Percentiles rank a stretch among this genome's conserved stretches.
These are phyloP conservation scores for Triticum monococcum DNA, from an alignment of 176 grass and related monocot genomes.

Conservation along the genomic window DNA sequence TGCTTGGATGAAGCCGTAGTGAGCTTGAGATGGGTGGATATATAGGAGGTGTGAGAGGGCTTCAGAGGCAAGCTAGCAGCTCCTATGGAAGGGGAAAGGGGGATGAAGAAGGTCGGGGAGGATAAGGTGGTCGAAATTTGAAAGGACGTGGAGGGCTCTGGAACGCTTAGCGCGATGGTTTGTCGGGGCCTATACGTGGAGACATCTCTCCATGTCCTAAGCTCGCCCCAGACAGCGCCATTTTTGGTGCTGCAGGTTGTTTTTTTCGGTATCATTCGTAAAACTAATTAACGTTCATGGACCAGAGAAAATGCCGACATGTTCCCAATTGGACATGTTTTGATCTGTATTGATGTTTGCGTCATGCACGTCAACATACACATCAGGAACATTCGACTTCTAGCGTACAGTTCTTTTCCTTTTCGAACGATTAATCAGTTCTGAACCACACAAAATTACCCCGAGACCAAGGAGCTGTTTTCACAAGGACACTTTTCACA, in stretches of 20 bases:
- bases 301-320: not conserved
- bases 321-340: too few relatives aligned
- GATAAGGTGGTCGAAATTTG: slow-evolving; percentile 30
- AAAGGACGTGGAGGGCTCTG: slow-evolving; percentile 47
- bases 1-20: not conserved
- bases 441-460: not conserved
- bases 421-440: not conserved
- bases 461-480: not conserved
- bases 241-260: not conserved
- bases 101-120: not conserved
- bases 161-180: not conserved
- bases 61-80: not conserved
- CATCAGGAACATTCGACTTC: not conserved
- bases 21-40: slow-evolving; percentile 2
- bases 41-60: slow-evolving; percentile 13
- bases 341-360: not conserved
- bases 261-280: not conserved
- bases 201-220: not conserved
- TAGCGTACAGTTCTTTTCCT: not conserved
- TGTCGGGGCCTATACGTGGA: slow-evolving; percentile 24
- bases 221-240: not conserved
- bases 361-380: not conserved
- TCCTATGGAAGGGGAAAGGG: not conserved
- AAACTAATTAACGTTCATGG: not conserved
- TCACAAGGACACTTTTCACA: slow-evolving; percentile 1